Base-by-base conservation (phyloP, 768 basidiomycete genomes). In the Piloderma croceum region DNA sequence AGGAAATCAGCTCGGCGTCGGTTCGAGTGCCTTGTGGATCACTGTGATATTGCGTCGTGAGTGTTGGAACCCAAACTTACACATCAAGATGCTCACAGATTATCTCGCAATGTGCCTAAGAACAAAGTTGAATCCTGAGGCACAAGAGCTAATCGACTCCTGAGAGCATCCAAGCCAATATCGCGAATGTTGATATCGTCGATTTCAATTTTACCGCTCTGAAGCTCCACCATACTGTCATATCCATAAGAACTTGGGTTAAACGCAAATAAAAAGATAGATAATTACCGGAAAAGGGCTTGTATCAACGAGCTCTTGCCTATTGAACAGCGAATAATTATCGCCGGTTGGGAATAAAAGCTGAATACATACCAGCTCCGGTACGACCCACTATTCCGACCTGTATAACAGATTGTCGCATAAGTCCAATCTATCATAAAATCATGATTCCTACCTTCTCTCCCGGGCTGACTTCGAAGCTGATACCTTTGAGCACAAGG, bases 121-220 rank as follows among this genome's bases (percentile, higher is more conserved):
- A 78, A 81, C n/a, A 80, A 54, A 13, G 71, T 68, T 13, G 63
- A 66, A 33, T 81, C 77, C 57, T 84, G 85, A 1, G 83, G 85
- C 10, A 88, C 82, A 29, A 86, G 69, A 4, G 81, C 76, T 3
- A 86, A 57, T 13, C 71, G 64, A 18, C 60, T 58, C 4, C 81
- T 68, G 2, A 83, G 63, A 12, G 53, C 67, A 42, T 76, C 70
- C 6, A 86, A 63, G 0, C 79, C 80, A 19, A 85, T 63, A 11
- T 63, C 54, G 17, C 57, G 58, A 44, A 74, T 77, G 49, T 84
- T 69, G 21, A 58, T 53, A 3, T 73, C 75, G 46, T 83, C 80
- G 34, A 82, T 75, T 27, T 65, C 59, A 41, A 90, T 79, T 17
- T 53, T 56, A 0, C 88, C 86, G 0, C 60, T 54, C 25, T 68